A percentile compares a stretch with the other conserved stretches of the same genome.
Evolutionary conservation across 352 stramenopile species (phyloP).

Genomic region (Pythium myriotylum): DNA sequence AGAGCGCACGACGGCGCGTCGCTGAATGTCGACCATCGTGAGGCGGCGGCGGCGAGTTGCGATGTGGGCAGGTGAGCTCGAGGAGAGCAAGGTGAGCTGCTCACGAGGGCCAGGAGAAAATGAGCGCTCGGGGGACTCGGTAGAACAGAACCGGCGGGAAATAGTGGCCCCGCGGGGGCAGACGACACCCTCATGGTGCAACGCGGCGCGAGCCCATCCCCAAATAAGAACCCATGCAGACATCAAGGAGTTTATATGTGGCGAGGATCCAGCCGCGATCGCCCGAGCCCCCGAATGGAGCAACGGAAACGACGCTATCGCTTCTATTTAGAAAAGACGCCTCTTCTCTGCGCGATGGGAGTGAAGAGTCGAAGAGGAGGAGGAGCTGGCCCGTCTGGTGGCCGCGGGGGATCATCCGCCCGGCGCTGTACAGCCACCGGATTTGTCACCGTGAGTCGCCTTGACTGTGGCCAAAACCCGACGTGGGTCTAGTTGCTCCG

Average conservation of each 20-base stretch:
- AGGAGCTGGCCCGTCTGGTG: constrained; percentile 24
- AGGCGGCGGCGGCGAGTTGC: constrained; percentile 12
- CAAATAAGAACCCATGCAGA: constrained; percentile 30
- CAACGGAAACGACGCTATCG: constrained; percentile 19
- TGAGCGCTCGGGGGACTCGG: too few species aligned
- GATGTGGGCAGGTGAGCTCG: constrained; percentile 12
- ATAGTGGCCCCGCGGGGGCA: constrained; percentile 2
- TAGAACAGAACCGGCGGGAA: constrained; percentile 22
- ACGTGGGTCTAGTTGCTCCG: background rate
- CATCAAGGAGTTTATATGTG: constrained; percentile 17
- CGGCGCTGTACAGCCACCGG: constrained; percentile 7
- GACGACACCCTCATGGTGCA: constrained; percentile 1
- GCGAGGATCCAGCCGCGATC: background rate
- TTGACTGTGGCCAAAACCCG: background rate
- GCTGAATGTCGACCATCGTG: constrained; percentile 42
- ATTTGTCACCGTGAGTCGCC: background rate
- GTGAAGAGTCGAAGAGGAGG: constrained; percentile 9
- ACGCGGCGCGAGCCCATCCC: constrained; percentile 5
- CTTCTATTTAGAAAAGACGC: constrained; percentile 22
- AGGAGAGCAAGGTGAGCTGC: background rate
- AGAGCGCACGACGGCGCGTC: constrained; percentile 27
- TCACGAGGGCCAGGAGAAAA: constrained; percentile 20
- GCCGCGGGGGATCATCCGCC: constrained; percentile 18
- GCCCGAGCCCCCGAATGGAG: background rate
- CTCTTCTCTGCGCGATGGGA: background rate